Percentiles rank a stretch among this genome's conserved stretches.
Evolutionary conservation across 192 early-diverging fungal species (phyloP).

Genomic region (Mortierella antarctica): DNA sequence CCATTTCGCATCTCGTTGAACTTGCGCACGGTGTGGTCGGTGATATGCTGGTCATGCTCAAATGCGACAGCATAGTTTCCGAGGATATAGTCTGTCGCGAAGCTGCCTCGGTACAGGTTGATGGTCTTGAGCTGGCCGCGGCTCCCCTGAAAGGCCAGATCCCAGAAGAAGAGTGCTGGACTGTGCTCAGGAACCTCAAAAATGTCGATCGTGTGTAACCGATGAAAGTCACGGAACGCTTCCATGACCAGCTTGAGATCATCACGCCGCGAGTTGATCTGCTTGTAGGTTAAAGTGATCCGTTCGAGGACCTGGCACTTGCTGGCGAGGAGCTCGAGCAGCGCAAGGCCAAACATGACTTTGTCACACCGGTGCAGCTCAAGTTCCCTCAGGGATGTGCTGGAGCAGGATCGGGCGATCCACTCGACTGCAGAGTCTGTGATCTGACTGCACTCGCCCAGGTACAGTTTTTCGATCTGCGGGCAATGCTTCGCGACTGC

Average conservation of each 20-base stretch:
- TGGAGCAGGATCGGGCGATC: slow-evolving; percentile 53
- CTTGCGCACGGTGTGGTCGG: slow-evolving; percentile 32
- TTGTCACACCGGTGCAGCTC: slow-evolving; percentile 51
- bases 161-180: slow-evolving; percentile 51
- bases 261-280: slow-evolving; percentile 46
- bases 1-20: slow-evolving; percentile 46
- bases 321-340: slow-evolving; percentile 19
- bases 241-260: slow-evolving; percentile 53
- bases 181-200: slow-evolving; percentile 47
- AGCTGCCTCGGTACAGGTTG: slow-evolving; percentile 39
- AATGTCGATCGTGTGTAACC: slow-evolving; percentile 20
- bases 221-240: slow-evolving; percentile 38
- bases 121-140: slow-evolving; percentile 16
- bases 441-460: slow-evolving; percentile 58
- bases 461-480: slow-evolving; percentile 54
- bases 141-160: slow-evolving; percentile 41
- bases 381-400: slow-evolving; percentile 22
- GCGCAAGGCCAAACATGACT: slow-evolving; percentile 27
- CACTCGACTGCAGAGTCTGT: slow-evolving; percentile 54
- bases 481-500: slow-evolving; percentile 57
- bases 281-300: slow-evolving; percentile 40
- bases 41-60: slow-evolving; percentile 43
- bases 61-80: slow-evolving; percentile 37
- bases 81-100: slow-evolving; percentile 38
- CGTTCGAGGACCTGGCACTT: slow-evolving; percentile 36